Evolutionary conservation across 768 basidiomycete species (phyloP).

Genomic region (Leccinum uliginosum): DNA sequence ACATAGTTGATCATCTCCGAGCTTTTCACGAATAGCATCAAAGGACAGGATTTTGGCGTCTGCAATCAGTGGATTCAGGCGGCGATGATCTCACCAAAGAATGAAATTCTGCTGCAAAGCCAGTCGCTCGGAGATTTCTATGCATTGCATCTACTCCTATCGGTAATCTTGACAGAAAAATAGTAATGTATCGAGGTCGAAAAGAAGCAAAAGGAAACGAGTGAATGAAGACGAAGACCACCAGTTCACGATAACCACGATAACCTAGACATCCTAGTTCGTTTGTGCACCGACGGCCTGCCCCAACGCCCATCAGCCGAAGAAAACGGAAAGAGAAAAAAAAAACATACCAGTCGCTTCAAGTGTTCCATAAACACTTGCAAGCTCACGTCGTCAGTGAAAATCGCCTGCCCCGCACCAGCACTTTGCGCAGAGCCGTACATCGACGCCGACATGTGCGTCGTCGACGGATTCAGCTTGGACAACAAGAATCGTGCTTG

Average conservation of each 20-base stretch:
- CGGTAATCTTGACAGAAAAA: slow-evolving; percentile 7
- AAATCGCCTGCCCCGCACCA: slow-evolving; percentile 84
- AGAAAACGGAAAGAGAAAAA: background rate
- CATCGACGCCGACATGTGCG: slow-evolving; percentile 90
- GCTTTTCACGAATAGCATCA: no score
- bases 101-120: background rate
- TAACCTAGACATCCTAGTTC: slow-evolving; percentile 35
- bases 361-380: slow-evolving; percentile 98
- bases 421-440: slow-evolving; percentile 74
- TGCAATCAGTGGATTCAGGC: no score
- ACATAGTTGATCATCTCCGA: no score
- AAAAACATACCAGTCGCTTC: slow-evolving; percentile 73
- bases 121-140: background rate
- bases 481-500: slow-evolving; percentile 97
- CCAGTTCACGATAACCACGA: background rate
- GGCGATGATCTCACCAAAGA: no score
- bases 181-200: slow-evolving; percentile 6
- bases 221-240: background rate
- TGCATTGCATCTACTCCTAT: slow-evolving; percentile 15
- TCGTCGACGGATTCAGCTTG: slow-evolving; percentile 96
- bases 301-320: slow-evolving; percentile 3
- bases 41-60: no score
- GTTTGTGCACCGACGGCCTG: slow-evolving; percentile 70
- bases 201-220: slow-evolving; percentile 1
- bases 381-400: slow-evolving; percentile 97